A percentile compares a stretch with the other conserved stretches of the same genome.
Conservation (phyloP, 192 early-diverging fungal species). For the Coemansia sp. region DNA sequence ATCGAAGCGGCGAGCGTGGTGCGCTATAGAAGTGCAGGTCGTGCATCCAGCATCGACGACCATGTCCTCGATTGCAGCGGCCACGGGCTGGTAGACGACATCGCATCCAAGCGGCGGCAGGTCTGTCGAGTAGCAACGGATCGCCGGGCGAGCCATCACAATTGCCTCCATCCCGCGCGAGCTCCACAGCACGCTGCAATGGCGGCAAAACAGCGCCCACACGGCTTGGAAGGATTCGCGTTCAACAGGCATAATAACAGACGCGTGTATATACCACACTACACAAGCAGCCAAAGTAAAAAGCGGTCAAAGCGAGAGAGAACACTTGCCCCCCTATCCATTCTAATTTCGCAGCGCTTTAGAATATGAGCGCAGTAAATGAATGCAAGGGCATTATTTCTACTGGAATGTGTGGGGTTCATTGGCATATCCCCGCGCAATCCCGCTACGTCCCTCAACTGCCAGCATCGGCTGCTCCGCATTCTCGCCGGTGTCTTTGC, state of each 20-base stretch:
- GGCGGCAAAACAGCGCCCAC: conserved; percentile 52
- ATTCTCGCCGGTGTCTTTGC: background rate
- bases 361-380: background rate
- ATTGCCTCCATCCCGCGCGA: conserved; percentile 54
- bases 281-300: background rate
- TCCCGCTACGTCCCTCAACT: conserved; percentile 81
- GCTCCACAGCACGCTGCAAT: conserved; percentile 51
- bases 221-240: conserved; percentile 49
- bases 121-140: conserved; percentile 51
- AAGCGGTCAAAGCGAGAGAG: background rate
- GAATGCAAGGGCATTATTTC: background rate
- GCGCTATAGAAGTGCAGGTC: conserved; percentile 40
- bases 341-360: background rate
- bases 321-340: background rate
- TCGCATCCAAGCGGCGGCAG: conserved; percentile 53
- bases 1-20: conserved; percentile 53
- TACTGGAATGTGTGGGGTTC: conserved; percentile 34
- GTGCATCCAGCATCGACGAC: conserved; percentile 33
- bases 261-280: no score
- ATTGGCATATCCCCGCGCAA: conserved; percentile 74
- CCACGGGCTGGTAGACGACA: conserved; percentile 43
- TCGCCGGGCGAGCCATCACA: conserved; percentile 50
- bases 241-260: background rate
- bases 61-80: conserved; percentile 36
- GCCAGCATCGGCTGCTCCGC: conserved; percentile 34